Base-by-base conservation (phyloP, 179 eudicot genomes). In the Patellifolia procumbens region DNA sequence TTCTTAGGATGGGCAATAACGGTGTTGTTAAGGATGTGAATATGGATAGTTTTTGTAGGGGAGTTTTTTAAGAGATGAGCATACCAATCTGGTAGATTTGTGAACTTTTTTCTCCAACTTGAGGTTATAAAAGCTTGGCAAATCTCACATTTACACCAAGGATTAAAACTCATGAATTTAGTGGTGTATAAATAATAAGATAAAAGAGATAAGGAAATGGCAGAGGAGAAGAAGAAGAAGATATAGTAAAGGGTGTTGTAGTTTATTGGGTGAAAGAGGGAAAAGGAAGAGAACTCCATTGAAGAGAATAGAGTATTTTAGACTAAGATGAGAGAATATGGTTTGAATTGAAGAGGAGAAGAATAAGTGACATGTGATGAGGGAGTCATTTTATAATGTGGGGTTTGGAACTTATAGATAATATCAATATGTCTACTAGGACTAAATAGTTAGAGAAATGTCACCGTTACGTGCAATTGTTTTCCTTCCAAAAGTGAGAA, bases 1-100 rank as follows among this genome's bases (percentile, higher is more conserved):
- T 92, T 94, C 28, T 65, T 74, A 0, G 96, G 97, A 55, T 91
- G 84, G 0, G 97, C 91, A 7, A 97, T 92, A 26, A 94, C 82
- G 22, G 90, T 91, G 66, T 89, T 85, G 12, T 89, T 87, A 6
- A 89, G 73, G n/a, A 91, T 84, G 37, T 79, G 85, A 37, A 94
- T 75, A 24, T 86, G 86, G 71, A 94, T 87, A 29, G 98, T 94
- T 59, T 83, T 83, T 0, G 91, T 87, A 0, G 87, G 80, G 0
- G 97, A 92, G 4, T 72, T 34, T 0, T 75, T 69, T 35, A 94
- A 74, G 53, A 94, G 89, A 37, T 89, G 81, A 0, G 97, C 78
- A 81, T 86, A 86, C 98, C 97, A 94, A 53, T 86, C 86, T 0
- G 83, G 83, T 49, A 86, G 82, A 68, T 72, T 86, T 10, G 29